Conservation (phyloP, 805 yeast species). For the Saccharomycopsis olivae region DNA sequence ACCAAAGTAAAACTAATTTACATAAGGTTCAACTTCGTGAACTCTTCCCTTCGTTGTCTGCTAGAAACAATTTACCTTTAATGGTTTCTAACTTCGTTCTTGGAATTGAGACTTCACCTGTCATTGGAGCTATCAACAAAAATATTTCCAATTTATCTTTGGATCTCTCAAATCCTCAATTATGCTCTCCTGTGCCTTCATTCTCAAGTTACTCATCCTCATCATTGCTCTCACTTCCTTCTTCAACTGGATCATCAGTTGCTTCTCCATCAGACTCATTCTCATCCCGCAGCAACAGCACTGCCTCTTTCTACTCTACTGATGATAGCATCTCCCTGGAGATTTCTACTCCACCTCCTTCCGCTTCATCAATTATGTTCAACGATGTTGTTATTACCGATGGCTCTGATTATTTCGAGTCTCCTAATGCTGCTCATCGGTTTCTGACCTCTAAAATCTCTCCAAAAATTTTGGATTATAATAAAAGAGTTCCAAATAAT, state of each 20-base stretch:
- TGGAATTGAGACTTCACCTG: conserved; percentile 5
- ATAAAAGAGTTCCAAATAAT: background rate
- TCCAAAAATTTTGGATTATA: conserved; percentile 15
- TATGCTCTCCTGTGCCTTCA: background rate
- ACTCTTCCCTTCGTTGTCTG: conserved; percentile 1
- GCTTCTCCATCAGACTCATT: conserved; percentile 1
- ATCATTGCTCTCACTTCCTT: background rate
- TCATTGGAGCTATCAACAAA: background rate
- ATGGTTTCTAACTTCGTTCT: conserved; percentile 9
- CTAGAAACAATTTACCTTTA: background rate
- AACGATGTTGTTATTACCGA: background rate
- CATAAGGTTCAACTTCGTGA: conserved; percentile 2
- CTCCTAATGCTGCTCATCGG: background rate
- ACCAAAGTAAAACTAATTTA: conserved; percentile 5
- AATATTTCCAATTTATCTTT: background rate
- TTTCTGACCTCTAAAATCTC: background rate
- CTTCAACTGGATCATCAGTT: background rate
- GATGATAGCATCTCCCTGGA: conserved; percentile 4
- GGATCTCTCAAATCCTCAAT: background rate
- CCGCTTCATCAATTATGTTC: background rate
- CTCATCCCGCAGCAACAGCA: conserved; percentile 1
- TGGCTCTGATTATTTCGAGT: background rate
- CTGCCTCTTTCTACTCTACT: conserved; percentile 1
- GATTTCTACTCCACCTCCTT: conserved; percentile 7
- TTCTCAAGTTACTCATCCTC: background rate